phyloP scores from a whole-genome alignment of 306 rosid genomes.

The Hippophae tibetana region DNA sequence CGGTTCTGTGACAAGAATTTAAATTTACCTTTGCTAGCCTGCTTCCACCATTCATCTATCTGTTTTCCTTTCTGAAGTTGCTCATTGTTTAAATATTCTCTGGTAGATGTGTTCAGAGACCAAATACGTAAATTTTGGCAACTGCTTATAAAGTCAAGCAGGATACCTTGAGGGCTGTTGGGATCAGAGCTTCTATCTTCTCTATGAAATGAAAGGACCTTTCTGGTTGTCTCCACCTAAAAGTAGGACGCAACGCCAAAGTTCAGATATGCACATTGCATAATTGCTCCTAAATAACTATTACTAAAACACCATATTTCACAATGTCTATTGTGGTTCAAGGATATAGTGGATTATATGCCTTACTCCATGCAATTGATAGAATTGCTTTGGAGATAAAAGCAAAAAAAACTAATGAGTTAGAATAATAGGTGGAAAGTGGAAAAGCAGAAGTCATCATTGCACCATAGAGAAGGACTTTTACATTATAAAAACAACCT shows the following conservation, averaged over 20 bases:
- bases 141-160: constrained; percentile 91
- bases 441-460: constrained; percentile 15
- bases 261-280: constrained; percentile 17
- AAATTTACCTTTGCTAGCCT: constrained; percentile 77
- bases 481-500: constrained; percentile 47
- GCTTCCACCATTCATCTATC: constrained; percentile 99
- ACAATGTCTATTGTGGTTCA: constrained; percentile 11
- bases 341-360: constrained; percentile 10
- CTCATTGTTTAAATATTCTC: constrained; percentile 88
- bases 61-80: constrained; percentile 98
- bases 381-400: constrained; percentile 11
- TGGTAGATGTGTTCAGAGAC: constrained; percentile 81
- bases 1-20: neutral
- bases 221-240: constrained; percentile 91
- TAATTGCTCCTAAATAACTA: constrained; percentile 14
- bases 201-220: constrained; percentile 84
- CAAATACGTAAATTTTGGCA: constrained; percentile 98
- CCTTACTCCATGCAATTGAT: constrained; percentile 7
- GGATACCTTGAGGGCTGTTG: constrained; percentile 73
- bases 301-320: constrained; percentile 15
- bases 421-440: neutral
- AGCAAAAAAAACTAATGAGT: constrained; percentile 1
- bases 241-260: constrained; percentile 19
- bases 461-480: constrained; percentile 4
- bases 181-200: constrained; percentile 89